Conservation (phyloP, 495 filamentous ascomycete species). For the Entonaema liquescens region DNA sequence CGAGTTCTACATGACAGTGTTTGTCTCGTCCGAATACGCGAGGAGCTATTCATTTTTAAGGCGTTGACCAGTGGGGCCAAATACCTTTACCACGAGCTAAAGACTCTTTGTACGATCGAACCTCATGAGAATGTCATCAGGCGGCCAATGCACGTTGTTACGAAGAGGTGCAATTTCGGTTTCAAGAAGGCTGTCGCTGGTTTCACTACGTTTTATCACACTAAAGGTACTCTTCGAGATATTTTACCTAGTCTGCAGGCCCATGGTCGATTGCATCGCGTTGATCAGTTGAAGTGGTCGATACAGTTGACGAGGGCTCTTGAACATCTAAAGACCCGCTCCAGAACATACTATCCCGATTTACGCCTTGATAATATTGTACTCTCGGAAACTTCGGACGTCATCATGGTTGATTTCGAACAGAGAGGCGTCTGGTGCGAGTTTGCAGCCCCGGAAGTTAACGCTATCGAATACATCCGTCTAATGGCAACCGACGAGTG, state of each 20-base stretch:
- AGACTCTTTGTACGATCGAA: slow-evolving; percentile 53
- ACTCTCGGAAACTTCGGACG: slow-evolving; percentile 48
- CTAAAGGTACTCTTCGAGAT: slow-evolving; percentile 54
- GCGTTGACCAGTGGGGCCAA: slow-evolving; percentile 58
- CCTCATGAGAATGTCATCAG: slow-evolving; percentile 55
- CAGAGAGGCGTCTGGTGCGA: slow-evolving; percentile 62
- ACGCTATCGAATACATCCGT: slow-evolving; percentile 57
- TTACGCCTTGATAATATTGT: slow-evolving; percentile 60
- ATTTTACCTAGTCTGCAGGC: slow-evolving; percentile 52
- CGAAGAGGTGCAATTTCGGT: slow-evolving; percentile 56
- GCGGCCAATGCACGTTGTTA: slow-evolving; percentile 54
- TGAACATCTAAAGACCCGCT: slow-evolving; percentile 47
- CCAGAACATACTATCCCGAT: slow-evolving; percentile 58
- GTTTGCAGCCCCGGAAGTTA: slow-evolving; percentile 60
- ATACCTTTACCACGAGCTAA: slow-evolving; percentile 58
- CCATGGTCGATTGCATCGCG: slow-evolving; percentile 46
- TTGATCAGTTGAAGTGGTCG: slow-evolving; percentile 55
- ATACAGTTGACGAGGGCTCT: slow-evolving; percentile 55
- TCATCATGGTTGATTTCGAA: slow-evolving; percentile 63
- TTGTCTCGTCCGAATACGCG: slow-evolving; percentile 51
- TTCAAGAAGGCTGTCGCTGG: slow-evolving; percentile 56
- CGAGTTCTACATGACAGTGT: slow-evolving; percentile 58
- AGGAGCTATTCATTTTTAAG: slow-evolving; percentile 56
- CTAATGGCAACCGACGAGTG: slow-evolving; percentile 48
- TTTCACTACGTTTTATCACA: slow-evolving; percentile 56